Evolutionary conservation across 176 grass and related monocot genomes (phyloP).

Genomic region (barley (Hordeum vulgare)): DNA sequence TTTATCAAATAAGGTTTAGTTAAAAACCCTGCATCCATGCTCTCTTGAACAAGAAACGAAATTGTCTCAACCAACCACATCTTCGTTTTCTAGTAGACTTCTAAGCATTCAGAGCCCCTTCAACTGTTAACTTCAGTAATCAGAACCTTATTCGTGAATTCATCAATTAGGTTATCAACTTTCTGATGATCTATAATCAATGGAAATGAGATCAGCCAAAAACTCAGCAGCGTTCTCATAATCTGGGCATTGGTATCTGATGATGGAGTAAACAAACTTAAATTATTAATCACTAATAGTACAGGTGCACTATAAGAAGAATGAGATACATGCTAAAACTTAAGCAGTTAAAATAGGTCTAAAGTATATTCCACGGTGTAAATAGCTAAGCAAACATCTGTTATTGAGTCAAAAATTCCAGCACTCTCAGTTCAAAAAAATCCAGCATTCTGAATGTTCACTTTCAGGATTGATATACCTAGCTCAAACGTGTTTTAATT

Average conservation of each 20-base stretch:
- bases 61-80: constrained; percentile 72
- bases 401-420: too few relatives aligned
- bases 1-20: neutral
- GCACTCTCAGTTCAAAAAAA: too few relatives aligned
- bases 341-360: neutral
- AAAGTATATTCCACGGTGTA: neutral
- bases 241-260: constrained; percentile 68
- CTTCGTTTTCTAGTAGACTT: constrained; percentile 50
- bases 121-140: constrained; percentile 24
- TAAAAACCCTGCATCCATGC: constrained; percentile 88
- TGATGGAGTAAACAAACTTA: constrained; percentile 33
- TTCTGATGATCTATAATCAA: constrained; percentile 68
- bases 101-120: constrained; percentile 15
- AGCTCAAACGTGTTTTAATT: too few relatives aligned
- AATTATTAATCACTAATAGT: constrained; percentile 16
- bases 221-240: constrained; percentile 94
- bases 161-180: constrained; percentile 70
- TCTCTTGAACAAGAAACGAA: constrained; percentile 76
- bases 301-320: neutral
- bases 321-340: neutral
- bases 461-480: too few relatives aligned
- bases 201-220: constrained; percentile 90
- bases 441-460: too few relatives aligned
- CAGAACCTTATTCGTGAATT: constrained; percentile 46
- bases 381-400: neutral